phyloP scores from a whole-genome alignment of 2,329 filamentous ascomycete species.

The Botryotinia calthae region DNA sequence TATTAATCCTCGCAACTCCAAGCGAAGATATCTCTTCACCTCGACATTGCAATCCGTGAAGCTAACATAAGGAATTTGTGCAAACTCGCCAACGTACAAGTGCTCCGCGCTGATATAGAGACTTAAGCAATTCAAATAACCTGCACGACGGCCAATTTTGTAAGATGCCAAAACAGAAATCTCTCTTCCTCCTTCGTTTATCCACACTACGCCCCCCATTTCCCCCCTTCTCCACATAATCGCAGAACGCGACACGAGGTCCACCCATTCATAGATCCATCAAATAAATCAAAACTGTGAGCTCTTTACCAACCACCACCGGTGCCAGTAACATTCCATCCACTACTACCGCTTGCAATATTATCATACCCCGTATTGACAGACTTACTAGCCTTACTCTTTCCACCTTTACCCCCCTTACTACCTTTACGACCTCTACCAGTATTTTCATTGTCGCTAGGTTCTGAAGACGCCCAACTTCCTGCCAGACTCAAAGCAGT shows the following conservation, averaged over 20 bases:
- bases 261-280: neutral
- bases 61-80: neutral
- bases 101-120: neutral
- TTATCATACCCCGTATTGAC: neutral
- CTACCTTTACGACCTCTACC: neutral
- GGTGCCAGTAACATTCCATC: neutral
- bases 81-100: neutral
- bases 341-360: neutral
- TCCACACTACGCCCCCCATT: neutral
- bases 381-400: neutral
- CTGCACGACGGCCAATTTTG: neutral
- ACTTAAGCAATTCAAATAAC: neutral
- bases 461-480: neutral
- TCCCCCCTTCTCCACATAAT: neutral
- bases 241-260: neutral
- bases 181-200: neutral
- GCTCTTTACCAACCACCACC: neutral
- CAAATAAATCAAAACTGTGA: neutral
- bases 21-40: neutral
- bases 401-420: neutral
- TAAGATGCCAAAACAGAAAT: neutral
- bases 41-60: neutral
- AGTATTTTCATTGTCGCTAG: neutral
- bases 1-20: neutral
- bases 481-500: conserved; percentile 13